Conservation (phyloP, 805 yeast species). For the Limtongia smithiae region DNA sequence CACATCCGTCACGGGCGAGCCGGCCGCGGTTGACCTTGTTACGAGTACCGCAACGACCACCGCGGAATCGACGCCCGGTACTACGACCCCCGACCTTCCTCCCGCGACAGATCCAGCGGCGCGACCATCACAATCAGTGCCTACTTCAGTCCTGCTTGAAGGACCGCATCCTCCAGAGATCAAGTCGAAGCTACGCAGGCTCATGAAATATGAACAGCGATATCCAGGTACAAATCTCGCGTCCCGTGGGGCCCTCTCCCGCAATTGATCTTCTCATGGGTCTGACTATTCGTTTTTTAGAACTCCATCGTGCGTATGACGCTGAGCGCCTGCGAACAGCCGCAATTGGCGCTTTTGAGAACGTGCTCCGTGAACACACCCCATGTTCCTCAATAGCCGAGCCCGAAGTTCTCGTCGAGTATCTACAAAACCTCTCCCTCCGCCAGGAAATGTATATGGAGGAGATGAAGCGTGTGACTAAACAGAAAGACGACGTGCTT, state of each 20-base stretch:
- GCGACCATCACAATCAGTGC: no score
- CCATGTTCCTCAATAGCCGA: constrained; percentile 76
- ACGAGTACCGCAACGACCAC: no score
- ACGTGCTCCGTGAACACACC: constrained; percentile 68
- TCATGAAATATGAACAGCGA: constrained; percentile 81
- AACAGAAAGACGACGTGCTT: constrained; percentile 25
- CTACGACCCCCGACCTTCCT: no score
- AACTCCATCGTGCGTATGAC: constrained; percentile 76
- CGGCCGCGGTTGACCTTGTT: no score
- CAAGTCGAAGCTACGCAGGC: constrained; percentile 63
- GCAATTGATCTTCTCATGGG: background rate
- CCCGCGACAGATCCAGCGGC: no score
- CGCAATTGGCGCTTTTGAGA: constrained; percentile 61
- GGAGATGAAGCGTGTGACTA: constrained; percentile 55
- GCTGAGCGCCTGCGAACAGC: constrained; percentile 66
- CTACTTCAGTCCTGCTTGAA: no score
- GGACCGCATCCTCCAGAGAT: no score
- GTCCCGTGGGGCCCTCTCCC: background rate
- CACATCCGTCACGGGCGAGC: no score
- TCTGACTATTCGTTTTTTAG: constrained; percentile 1
- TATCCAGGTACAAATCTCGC: constrained; percentile 56
- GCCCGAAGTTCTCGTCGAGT: constrained; percentile 64
- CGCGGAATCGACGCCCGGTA: no score
- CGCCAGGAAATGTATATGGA: constrained; percentile 58
- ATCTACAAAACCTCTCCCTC: constrained; percentile 57